These are phyloP conservation scores for Kodamaea plutei DNA, from an alignment of 1,139 yeast species.

Conservation along the genomic window DNA sequence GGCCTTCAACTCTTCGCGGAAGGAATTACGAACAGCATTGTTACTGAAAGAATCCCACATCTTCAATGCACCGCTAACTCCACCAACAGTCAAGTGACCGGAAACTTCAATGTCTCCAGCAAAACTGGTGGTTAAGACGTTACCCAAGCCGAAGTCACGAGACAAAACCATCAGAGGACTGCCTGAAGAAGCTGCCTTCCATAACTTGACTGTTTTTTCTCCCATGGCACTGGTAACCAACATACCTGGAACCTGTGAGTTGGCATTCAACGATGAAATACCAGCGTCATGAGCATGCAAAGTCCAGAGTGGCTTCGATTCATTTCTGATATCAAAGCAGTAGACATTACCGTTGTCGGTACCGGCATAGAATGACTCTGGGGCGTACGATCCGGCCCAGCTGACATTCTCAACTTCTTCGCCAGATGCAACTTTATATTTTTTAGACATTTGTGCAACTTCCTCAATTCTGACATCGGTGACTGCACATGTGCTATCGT, in stretches of 20 bases:
- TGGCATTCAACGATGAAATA: constrained; percentile 75
- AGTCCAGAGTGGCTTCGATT: constrained; percentile 80
- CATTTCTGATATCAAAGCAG: constrained; percentile 79
- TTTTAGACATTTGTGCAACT: constrained; percentile 52
- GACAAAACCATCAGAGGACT: constrained; percentile 84
- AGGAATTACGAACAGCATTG: constrained; percentile 66
- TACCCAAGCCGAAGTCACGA: constrained; percentile 93
- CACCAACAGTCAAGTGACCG: constrained; percentile 83
- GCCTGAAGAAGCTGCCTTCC: constrained; percentile 61
- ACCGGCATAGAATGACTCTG: constrained; percentile 76
- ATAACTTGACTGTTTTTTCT: constrained; percentile 78
- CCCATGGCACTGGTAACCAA: constrained; percentile 88
- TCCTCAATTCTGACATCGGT: constrained; percentile 84
- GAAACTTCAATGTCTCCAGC: constrained; percentile 87
- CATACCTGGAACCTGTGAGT: constrained; percentile 65
- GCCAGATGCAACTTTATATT: constrained; percentile 55
- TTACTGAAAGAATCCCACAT: constrained; percentile 92
- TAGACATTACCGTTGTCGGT: constrained; percentile 90
- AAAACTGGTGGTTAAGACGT: constrained; percentile 77
- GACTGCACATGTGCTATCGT: constrained; percentile 75
- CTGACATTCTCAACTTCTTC: constrained; percentile 83
- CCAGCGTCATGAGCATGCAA: constrained; percentile 97
- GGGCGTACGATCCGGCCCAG: constrained; percentile 56
- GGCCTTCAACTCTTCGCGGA: constrained; percentile 52
- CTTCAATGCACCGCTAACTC: constrained; percentile 78